A percentile compares a stretch with the other conserved stretches of the same genome.
Evolutionary conservation across 2,329 filamentous ascomycete genomes (phyloP).

Genomic region (Aspergillus calidoustus): DNA sequence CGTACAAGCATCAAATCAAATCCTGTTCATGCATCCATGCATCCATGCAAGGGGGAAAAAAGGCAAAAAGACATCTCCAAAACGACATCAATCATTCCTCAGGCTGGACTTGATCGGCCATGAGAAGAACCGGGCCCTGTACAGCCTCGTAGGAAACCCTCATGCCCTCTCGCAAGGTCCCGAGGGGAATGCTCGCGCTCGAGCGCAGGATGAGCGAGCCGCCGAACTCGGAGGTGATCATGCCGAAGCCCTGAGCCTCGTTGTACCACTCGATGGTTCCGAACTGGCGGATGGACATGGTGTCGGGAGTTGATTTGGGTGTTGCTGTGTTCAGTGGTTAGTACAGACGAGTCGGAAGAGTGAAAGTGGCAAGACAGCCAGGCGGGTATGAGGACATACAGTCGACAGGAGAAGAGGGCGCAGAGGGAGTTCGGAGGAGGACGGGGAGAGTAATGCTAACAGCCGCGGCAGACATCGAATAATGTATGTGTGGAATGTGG

Average conservation of each 20-base stretch:
- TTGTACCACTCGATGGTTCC: slow-evolving; percentile 18
- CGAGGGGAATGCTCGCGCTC: background rate
- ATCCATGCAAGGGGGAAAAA: no score
- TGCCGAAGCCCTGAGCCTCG: slow-evolving; percentile 17
- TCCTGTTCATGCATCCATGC: no score
- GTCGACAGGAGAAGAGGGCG: background rate
- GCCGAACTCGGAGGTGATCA: slow-evolving; percentile 16
- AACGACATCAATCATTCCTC: background rate
- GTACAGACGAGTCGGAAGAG: background rate
- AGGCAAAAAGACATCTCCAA: no score
- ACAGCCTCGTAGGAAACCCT: slow-evolving; percentile 13
- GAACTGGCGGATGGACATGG: slow-evolving; percentile 12
- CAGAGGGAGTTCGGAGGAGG: background rate
- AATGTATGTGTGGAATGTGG: background rate
- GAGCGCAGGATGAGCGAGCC: slow-evolving; percentile 17
- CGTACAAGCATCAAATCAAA: no score
- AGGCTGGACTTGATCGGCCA: slow-evolving; percentile 16
- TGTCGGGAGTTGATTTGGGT: background rate
- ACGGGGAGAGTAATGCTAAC: background rate
- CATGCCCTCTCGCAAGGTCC: slow-evolving; percentile 13
- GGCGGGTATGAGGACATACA: background rate
- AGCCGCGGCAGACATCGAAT: background rate
- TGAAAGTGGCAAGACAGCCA: background rate
- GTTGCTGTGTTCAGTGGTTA: background rate
- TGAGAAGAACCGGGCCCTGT: slow-evolving; percentile 4